Conservation (phyloP, 2,329 filamentous ascomycete species). For the Emergomyces pasteurianus region DNA sequence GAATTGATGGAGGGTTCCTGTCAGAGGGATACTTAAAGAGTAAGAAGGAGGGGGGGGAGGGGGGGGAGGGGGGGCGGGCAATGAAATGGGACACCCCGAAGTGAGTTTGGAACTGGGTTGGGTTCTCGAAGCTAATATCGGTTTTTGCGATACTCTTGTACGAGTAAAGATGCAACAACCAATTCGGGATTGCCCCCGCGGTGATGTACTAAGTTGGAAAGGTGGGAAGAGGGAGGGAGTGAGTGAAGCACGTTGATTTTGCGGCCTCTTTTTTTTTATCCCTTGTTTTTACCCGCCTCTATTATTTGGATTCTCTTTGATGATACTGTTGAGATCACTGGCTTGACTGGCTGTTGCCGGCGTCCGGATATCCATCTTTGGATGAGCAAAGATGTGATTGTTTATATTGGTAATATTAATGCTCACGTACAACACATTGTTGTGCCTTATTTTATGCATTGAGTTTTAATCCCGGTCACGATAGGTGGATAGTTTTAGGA, state of each 20-base stretch:
- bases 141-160: not conserved
- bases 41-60: not conserved
- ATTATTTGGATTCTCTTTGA: not conserved
- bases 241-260: no score
- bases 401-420: not conserved
- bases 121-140: not conserved
- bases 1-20: not conserved
- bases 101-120: no score
- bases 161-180: not conserved
- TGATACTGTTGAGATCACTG: not conserved
- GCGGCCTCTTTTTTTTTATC: not conserved
- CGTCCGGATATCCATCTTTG: not conserved
- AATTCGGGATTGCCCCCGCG: not conserved
- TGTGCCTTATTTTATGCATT: not conserved
- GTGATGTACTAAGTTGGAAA: not conserved
- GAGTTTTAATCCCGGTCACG: not conserved
- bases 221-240: not conserved
- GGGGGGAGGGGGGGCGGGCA: not conserved
- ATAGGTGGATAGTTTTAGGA: not conserved
- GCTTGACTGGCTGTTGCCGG: not conserved
- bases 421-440: not conserved
- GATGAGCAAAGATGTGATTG: not conserved
- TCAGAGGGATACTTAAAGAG: not conserved
- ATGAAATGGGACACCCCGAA: not conserved
- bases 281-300: not conserved